Percentiles rank a stretch among this genome's conserved stretches.
Evolutionary conservation across 2,329 filamentous ascomycete species (phyloP).

Genomic region (Aspergillus thermomutatus): DNA sequence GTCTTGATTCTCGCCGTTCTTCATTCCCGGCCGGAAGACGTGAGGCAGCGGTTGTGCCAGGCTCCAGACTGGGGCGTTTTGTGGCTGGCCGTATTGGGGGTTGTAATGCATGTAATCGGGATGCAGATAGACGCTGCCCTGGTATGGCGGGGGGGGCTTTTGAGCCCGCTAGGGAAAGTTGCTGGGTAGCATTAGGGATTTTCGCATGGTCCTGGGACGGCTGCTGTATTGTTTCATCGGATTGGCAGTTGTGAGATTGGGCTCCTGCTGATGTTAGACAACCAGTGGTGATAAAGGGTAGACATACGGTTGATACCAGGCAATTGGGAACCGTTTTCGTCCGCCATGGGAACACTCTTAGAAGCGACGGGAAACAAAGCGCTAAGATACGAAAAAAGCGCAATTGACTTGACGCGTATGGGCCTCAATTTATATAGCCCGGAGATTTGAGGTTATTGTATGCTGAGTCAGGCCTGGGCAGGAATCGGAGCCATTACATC

Average conservation of each 20-base stretch:
- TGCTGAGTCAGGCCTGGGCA: too few relatives aligned
- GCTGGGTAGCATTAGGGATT: not conserved
- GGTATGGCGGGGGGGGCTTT: not conserved
- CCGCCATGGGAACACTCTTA: too few relatives aligned
- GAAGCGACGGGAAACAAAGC: too few relatives aligned
- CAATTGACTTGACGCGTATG: too few relatives aligned
- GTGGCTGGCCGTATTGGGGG: conserved; percentile 49
- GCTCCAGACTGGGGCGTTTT: conserved; percentile 48
- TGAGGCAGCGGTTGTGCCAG: conserved; percentile 50
- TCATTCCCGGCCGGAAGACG: conserved; percentile 50
- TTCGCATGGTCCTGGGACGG: not conserved
- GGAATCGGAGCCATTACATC: too few relatives aligned
- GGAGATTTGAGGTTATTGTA: too few relatives aligned
- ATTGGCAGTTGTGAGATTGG: not conserved
- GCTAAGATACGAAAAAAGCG: too few relatives aligned
- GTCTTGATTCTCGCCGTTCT: conserved; percentile 12
- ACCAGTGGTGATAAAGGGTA: too few relatives aligned
- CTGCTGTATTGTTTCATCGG: not conserved
- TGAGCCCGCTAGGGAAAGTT: not conserved
- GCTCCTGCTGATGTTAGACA: not conserved
- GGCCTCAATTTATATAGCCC: too few relatives aligned
- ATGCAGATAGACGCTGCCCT: conserved; percentile 4
- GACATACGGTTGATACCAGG: too few relatives aligned
- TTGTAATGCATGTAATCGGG: conserved; percentile 37
- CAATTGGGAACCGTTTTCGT: too few relatives aligned